Evolutionary conservation across 345 rosid species (phyloP), one percentile per base, ranked within the genome.

Genomic region (Eucalyptus microcorys): DNA sequence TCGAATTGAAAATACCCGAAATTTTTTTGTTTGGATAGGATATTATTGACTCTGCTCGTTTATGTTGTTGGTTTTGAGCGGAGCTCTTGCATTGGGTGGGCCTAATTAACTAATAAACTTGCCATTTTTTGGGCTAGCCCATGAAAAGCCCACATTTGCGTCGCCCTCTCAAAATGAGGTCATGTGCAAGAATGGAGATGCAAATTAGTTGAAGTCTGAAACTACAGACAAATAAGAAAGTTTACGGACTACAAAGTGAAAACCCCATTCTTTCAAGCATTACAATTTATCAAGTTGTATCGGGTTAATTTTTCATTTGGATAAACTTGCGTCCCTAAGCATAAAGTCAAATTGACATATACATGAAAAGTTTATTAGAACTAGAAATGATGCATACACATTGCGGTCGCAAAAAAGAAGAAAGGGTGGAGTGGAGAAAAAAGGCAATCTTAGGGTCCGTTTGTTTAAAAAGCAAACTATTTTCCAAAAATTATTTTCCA

Each of bases 401-500:
- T 22, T 55, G 61, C 27, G 61, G 26, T 5, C 61, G 8, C 6
- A 9, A 55, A 55, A 55, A 24, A 55, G 1, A 5, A 55, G 61
- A 55, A 55, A 55, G 27, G 61, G 61, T 55, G 27, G 12, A 21
- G 61, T 55, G 5, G 61, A 55, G 61, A 55, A 55, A 55, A 22
- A 22, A 55, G 12, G 0, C 61, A 22, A 55, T 22, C 1, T 55
- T 55, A 55, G 13, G 2, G 2, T 55, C 12, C 0, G 13, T 22
- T 4, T 55, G 1, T 8, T 53, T 53, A 53, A 53, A 53, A 53
- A 8, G 59, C 5, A 53, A 53, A 22, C 5, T 53, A 53, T 53
- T 21, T 53, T 53, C 0, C 0, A 11, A 53, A 53, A 53, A 55
- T 21, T 22, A 55, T 0, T 55, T 55, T 55, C 0, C 5, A 10